Conservation (phyloP, 2,329 filamentous ascomycete species). For the Beauveria scarabaeidicola region DNA sequence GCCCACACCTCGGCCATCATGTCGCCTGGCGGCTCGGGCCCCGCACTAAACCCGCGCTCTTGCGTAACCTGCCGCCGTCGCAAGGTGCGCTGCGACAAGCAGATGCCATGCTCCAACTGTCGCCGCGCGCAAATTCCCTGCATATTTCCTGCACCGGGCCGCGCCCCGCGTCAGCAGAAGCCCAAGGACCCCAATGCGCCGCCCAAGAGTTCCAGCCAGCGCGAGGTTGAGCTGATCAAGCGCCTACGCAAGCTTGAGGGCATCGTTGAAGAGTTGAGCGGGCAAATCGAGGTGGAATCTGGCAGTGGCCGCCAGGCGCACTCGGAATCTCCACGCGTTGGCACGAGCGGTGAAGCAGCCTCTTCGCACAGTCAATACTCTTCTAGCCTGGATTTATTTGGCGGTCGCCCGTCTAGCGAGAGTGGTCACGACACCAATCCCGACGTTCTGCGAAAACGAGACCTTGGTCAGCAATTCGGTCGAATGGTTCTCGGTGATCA, state of each 20-base stretch:
- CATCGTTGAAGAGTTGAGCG: constrained; percentile 62
- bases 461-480: constrained; percentile 46
- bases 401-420: not conserved
- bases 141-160: constrained; percentile 64
- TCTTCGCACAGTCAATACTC: not conserved
- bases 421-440: constrained; percentile 15
- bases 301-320: constrained; percentile 20
- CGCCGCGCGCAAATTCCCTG: constrained; percentile 62
- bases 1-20: constrained; percentile 29
- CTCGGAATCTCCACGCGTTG: constrained; percentile 14
- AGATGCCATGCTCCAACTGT: constrained; percentile 69
- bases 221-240: constrained; percentile 63
- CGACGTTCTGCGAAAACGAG: constrained; percentile 20
- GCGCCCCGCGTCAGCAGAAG: constrained; percentile 59
- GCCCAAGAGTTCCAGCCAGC: constrained; percentile 50
- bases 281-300: constrained; percentile 51
- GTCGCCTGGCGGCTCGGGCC: constrained; percentile 24
- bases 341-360: not conserved
- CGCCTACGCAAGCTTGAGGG: constrained; percentile 64
- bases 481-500: constrained; percentile 61
- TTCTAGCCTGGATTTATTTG: constrained; percentile 11
- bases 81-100: constrained; percentile 72
- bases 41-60: constrained; percentile 38
- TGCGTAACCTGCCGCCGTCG: constrained; percentile 44
- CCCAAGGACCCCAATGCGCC: constrained; percentile 56